Evolutionary conservation across 257 asterid genomes (phyloP), one percentile per base, ranked within the genome.

Genomic region (Petrea volubilis): DNA sequence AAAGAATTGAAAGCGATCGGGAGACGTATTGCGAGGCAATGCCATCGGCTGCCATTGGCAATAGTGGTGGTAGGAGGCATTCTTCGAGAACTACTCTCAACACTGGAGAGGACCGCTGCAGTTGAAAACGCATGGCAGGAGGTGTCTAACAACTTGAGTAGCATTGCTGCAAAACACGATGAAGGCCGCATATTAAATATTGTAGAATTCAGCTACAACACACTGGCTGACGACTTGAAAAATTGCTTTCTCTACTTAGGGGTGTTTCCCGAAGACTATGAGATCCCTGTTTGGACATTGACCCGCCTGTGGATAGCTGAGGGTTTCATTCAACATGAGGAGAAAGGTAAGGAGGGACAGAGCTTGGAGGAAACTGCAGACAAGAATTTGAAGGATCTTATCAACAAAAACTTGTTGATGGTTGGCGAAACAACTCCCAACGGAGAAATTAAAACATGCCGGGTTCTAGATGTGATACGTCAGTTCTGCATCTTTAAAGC

Each of bases 31-130:
- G 75, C 83, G 21, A 49, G 51, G 2, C 78, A 78, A 41, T 87
- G 91, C 50, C 70, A 67, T 5, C 81, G 87, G 7, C 76, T 85
- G 41, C 94, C 94, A 1, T 60, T 85, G 5, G 83, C 89, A 6
- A 70, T 87, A 10, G 87, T 79, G n/a, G 78, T 74, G 44, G 72
- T 71, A 1, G 85, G 79, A 59, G 79, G 83, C 2, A 78, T 80
- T 52, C 64, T 83, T 7, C 7, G 72, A 49, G 0, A 70, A 79
- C 11, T 60, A 60, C 40, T 56, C 50, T 21, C 40, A 38, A 38
- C 6, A 8, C 6, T 38, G 43, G 60, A 47, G n/a, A n/a, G n/a
- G n/a, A n/a, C n/a, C n/a, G n/a, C n/a, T n/a, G 9, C 49, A 5
- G 10, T 15, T 51, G 73, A 25, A 38, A 72, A 27, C n/a, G 77